Conservation (phyloP, 2,329 filamentous ascomycete genomes). For the Neonectria neomacrospora region DNA sequence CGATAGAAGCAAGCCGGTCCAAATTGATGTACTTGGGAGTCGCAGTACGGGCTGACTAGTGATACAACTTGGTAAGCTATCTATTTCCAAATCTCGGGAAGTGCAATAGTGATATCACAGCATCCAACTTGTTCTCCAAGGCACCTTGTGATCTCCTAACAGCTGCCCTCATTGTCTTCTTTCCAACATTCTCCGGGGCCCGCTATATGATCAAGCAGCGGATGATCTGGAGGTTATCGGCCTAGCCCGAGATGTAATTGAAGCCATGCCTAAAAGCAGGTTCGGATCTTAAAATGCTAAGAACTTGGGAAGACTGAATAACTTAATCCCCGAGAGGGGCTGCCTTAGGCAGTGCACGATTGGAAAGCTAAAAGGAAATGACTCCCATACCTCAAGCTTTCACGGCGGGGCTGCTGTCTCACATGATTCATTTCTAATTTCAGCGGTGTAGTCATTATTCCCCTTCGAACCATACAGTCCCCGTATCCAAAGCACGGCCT, state of each 20-base stretch:
- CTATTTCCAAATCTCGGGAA: not conserved
- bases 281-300: slow-evolving; percentile 50
- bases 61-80: slow-evolving; percentile 59
- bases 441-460: too few species aligned
- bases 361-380: slow-evolving; percentile 37
- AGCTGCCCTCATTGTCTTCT: slow-evolving; percentile 62
- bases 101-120: not conserved
- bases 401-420: too few species aligned
- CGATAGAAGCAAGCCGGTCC: slow-evolving; percentile 65
- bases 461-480: too few species aligned
- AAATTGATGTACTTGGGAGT: slow-evolving; percentile 59
- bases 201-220: slow-evolving; percentile 52
- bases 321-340: slow-evolving; percentile 56
- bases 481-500: too few species aligned
- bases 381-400: too few species aligned
- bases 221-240: slow-evolving; percentile 58
- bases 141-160: slow-evolving; percentile 64
- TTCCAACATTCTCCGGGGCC: slow-evolving; percentile 64
- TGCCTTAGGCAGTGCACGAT: slow-evolving; percentile 56
- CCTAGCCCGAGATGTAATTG: slow-evolving; percentile 55
- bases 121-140: slow-evolving; percentile 43
- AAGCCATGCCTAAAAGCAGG: slow-evolving; percentile 47
- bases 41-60: slow-evolving; percentile 53
- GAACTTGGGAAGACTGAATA: slow-evolving; percentile 49
- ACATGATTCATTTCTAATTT: too few species aligned